phyloP scores from a whole-genome alignment of 2,329 filamentous ascomycete species.

The Sclerotiophoma versabilis region DNA sequence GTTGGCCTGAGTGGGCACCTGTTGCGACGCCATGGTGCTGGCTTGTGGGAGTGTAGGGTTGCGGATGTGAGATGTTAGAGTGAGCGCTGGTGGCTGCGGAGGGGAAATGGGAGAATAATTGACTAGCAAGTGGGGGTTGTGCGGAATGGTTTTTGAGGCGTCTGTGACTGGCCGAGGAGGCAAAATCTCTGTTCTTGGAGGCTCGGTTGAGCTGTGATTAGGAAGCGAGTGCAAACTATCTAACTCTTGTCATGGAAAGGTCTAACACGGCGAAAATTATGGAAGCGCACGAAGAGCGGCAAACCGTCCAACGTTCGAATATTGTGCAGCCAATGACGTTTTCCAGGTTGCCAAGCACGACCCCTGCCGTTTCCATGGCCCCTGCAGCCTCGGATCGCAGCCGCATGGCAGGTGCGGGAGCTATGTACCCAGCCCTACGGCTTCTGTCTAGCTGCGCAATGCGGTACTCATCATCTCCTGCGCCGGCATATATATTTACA shows the following conservation, averaged over 20 bases:
- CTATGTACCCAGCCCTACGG: constrained; percentile 15
- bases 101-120: constrained; percentile 25
- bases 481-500: constrained; percentile 5
- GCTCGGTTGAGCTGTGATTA: constrained; percentile 16
- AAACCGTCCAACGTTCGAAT: constrained; percentile 18
- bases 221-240: constrained; percentile 10
- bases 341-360: constrained; percentile 7
- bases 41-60: constrained; percentile 12
- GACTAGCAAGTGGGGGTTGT: constrained; percentile 36
- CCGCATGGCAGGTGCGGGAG: constrained; percentile 23
- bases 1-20: constrained; percentile 42
- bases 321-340: constrained; percentile 18
- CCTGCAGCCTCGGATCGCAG: constrained; percentile 28
- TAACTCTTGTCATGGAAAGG: constrained; percentile 5
- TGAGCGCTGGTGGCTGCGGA: constrained; percentile 15
- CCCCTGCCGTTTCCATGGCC: constrained; percentile 23
- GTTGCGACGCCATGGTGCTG: constrained; percentile 44
- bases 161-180: constrained; percentile 35
- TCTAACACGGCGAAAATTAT: constrained; percentile 13
- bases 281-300: constrained; percentile 17
- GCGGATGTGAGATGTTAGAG: constrained; percentile 3
- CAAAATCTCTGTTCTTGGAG: constrained; percentile 21
- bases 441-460: constrained; percentile 15
- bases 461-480: constrained; percentile 14
- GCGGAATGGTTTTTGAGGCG: constrained; percentile 23